Evolutionary conservation across 345 rosid genomes (phyloP), one percentile per base, ranked within the genome.

Genomic region (Kernera saxatilis): DNA sequence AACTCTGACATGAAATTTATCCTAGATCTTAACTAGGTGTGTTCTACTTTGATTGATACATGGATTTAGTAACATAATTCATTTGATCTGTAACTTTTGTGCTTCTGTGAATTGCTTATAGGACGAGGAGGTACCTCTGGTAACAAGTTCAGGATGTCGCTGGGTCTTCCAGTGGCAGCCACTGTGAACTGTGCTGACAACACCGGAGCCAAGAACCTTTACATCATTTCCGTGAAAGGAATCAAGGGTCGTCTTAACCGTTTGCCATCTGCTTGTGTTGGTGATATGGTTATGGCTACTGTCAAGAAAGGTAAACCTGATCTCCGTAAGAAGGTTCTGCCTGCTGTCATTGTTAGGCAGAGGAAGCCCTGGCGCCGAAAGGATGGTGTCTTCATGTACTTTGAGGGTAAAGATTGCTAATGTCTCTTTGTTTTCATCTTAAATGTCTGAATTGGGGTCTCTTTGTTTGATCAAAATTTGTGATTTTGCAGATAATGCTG

Each of bases 401-500:
- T 78, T 11, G 81, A 78, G 3, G 81, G 81, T 77, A 39, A 11
- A 0, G 45, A 3, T 41, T 37, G 4, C 30, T 27, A 0, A 13
- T 0, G 0, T 18, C 33, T n/a, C 11, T 48, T 9, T 7, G 13
- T 10, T 17, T 3, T 33, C 9, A 46, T 39, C 4, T 13, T 1
- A 8, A 14, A 17, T 25, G 1, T 15, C 2, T 60, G 4, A 11
- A 26, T 36, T 45, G 23, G 13, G 3, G 40, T 35, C 1, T 41
- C 19, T 56, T 40, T 17, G 17, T 37, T 39, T 76, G n/a, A 72
- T 39, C 0, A 1, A 5, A 22, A 3, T 25, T 22, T 55, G 30
- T 59, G 6, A 0, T 53, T 22, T 26, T 86, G 75, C 75, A 88
- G 94, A 88, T 64, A 88, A 88, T 71, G 94, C 91, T 61, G 90